A percentile compares a stretch with the other conserved stretches of the same genome.
These are phyloP conservation scores for Diaporthe aspalathi DNA, from an alignment of 2,329 filamentous ascomycete species.

Conservation along the genomic window DNA sequence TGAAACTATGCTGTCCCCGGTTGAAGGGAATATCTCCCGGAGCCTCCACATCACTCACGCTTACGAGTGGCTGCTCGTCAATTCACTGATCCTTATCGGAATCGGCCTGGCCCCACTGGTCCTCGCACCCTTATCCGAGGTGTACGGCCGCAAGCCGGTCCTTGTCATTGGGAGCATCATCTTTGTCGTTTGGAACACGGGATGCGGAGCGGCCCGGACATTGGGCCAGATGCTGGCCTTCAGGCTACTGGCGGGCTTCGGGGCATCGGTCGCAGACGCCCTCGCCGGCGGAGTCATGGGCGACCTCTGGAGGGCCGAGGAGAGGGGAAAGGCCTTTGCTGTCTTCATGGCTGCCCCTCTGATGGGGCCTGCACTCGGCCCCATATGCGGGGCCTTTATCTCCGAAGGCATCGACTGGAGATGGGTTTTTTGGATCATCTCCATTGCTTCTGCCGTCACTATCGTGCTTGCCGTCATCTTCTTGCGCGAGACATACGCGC, in stretches of 20 bases:
- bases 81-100: constrained; percentile 21
- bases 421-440: constrained; percentile 76
- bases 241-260: background rate
- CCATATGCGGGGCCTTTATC: constrained; percentile 74
- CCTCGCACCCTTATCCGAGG: constrained; percentile 59
- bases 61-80: constrained; percentile 17
- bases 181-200: constrained; percentile 21
- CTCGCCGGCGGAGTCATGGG: constrained; percentile 15
- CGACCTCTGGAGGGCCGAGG: constrained; percentile 67
- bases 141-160: constrained; percentile 49
- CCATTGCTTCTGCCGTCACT: constrained; percentile 66
- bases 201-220: constrained; percentile 5
- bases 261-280: constrained; percentile 11
- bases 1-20: constrained; percentile 53
- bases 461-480: constrained; percentile 67
- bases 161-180: constrained; percentile 45
- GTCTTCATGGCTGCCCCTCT: constrained; percentile 72
- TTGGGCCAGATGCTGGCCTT: constrained; percentile 20
- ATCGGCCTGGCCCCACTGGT: constrained; percentile 31
- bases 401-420: constrained; percentile 72
- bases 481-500: constrained; percentile 72
- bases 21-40: background rate
- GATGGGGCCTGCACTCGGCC: constrained; percentile 73
- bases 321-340: constrained; percentile 69
- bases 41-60: constrained; percentile 4